Evolutionary conservation across 2,329 filamentous ascomycete genomes (phyloP).

Genomic region (Microascus cirrosus): DNA sequence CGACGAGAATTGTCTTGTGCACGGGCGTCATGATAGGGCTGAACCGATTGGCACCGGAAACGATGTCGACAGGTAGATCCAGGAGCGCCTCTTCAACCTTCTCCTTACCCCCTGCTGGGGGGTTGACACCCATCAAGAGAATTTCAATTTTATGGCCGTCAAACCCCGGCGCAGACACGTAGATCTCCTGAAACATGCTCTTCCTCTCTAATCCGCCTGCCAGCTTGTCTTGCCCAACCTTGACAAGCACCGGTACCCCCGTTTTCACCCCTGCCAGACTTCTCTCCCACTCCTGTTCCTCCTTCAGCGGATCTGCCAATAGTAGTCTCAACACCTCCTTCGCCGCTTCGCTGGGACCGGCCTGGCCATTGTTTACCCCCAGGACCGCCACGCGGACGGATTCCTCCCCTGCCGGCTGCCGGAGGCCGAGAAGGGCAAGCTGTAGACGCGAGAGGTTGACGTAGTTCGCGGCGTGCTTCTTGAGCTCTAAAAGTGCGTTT

Average conservation of each 20-base stretch:
- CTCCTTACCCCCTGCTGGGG: slow-evolving; percentile 14
- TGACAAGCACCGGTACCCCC: slow-evolving; percentile 50
- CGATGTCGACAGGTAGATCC: slow-evolving; percentile 65
- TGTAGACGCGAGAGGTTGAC: slow-evolving; percentile 61
- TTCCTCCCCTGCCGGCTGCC: slow-evolving; percentile 44
- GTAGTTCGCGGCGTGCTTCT: slow-evolving; percentile 47
- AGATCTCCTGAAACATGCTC: slow-evolving; percentile 39
- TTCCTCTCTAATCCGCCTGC: slow-evolving; percentile 4
- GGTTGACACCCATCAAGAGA: slow-evolving; percentile 39
- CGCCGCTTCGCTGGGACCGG: slow-evolving; percentile 34
- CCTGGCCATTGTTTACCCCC: slow-evolving; percentile 25
- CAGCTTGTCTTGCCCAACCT: slow-evolving; percentile 25
- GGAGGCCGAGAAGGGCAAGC: slow-evolving; percentile 56
- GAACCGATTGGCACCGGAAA: slow-evolving; percentile 51
- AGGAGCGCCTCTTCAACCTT: slow-evolving; percentile 54
- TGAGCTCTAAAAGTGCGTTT: slow-evolving; percentile 45
- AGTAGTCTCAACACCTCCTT: slow-evolving; percentile 57
- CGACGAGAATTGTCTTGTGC: slow-evolving; percentile 67
- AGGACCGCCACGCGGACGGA: slow-evolving; percentile 48
- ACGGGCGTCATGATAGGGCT: slow-evolving; percentile 69
- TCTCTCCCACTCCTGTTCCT: slow-evolving; percentile 56
- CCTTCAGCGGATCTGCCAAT: slow-evolving; percentile 57
- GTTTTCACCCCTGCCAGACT: slow-evolving; percentile 39
- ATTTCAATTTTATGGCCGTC: slow-evolving; percentile 55
- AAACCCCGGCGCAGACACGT: slow-evolving; percentile 51